Evolutionary conservation across 495 filamentous ascomycete species (phyloP).

Genomic region (Immersiella caudata): DNA sequence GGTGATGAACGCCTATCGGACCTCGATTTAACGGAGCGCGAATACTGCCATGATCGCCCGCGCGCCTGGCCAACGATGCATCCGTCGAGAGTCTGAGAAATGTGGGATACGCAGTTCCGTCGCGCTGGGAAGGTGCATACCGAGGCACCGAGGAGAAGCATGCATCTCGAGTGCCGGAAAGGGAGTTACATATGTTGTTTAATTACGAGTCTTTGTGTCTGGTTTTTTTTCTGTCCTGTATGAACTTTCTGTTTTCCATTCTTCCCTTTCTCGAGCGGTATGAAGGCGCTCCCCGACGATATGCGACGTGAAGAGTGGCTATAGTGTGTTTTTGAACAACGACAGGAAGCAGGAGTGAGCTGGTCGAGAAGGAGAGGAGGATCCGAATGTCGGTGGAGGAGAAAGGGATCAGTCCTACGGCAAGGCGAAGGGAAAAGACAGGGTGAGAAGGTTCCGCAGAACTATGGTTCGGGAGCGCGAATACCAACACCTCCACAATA

Average conservation of each 20-base stretch:
- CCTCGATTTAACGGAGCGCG: slow-evolving; percentile 9
- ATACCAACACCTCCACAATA: background rate
- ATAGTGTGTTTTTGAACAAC: slow-evolving; percentile 6
- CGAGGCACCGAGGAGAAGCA: slow-evolving; percentile 21
- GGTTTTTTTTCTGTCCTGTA: slow-evolving; percentile 34
- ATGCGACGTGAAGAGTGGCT: slow-evolving; percentile 4
- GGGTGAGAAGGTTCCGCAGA: background rate
- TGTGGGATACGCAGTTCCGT: slow-evolving; percentile 8
- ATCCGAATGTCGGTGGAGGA: background rate
- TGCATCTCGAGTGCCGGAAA: slow-evolving; percentile 29
- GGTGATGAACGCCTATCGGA: slow-evolving; percentile 24
- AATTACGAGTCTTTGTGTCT: slow-evolving; percentile 39
- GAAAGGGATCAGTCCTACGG: background rate
- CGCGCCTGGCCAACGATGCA: background rate
- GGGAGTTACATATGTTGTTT: slow-evolving; percentile 44
- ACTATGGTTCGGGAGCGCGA: background rate
- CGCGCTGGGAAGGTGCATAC: slow-evolving; percentile 16
- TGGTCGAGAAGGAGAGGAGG: background rate
- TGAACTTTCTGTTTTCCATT: slow-evolving; percentile 29
- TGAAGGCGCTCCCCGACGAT: slow-evolving; percentile 17
- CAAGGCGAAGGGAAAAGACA: background rate
- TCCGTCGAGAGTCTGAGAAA: slow-evolving; percentile 11
- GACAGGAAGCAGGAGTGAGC: background rate
- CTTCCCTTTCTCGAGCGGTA: slow-evolving; percentile 19
- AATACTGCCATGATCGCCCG: slow-evolving; percentile 7